Base-by-base conservation (phyloP, 2,329 filamentous ascomycete genomes). In the Lachnellula hyalina region DNA sequence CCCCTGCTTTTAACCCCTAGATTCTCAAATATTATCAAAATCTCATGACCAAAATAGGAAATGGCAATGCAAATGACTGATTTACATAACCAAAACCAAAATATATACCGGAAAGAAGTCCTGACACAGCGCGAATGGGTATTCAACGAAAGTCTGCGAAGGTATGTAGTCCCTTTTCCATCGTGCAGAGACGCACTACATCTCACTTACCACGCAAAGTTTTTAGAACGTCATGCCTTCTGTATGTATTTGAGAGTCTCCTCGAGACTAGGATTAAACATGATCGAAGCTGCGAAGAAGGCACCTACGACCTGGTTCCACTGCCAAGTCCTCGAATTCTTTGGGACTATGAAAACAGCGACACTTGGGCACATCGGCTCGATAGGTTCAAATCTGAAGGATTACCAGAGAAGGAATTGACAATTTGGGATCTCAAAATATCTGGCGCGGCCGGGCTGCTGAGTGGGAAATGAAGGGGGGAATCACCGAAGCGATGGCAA, bases 271-370 rank as follows among this genome's bases (percentile, higher is more conserved):
- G 11, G 9, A 32, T 32, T 9, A 32, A 32, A 9, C 28, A 32
- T 32, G 28, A 32, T 32, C 9, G 1, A 32, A 9, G 9, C 28
- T 32, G 28, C 28, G 9, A 9, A 32, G 28, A 32, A 32, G 28
- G 28, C 28, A 9, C 9, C 28, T 32, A 32, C 28, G 28, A 32
- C 28, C 8, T 9, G 28, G 4, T 32, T 32, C 62, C 61, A 5
- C 35, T 65, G 25, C 62, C 58, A 9, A 58, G 61, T 32, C 25
- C 36, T 14, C 46, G 59, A 5, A 48, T 49, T 32, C 55, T 67
- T 12, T 67, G 64, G 64, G 63, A 67, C 36, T 52, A 58, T 1
- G 49, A 62, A 17, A 49, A 48, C 8, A 54, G 57, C 12, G 59
- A 63, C n/a, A 52, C 40, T 15, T 62, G 63, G 58, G 52, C 47